A percentile compares a stretch with the other conserved stretches of the same genome.
Conservation (phyloP, 2,329 filamentous ascomycete genomes). For the Hypoxylon sp. region DNA sequence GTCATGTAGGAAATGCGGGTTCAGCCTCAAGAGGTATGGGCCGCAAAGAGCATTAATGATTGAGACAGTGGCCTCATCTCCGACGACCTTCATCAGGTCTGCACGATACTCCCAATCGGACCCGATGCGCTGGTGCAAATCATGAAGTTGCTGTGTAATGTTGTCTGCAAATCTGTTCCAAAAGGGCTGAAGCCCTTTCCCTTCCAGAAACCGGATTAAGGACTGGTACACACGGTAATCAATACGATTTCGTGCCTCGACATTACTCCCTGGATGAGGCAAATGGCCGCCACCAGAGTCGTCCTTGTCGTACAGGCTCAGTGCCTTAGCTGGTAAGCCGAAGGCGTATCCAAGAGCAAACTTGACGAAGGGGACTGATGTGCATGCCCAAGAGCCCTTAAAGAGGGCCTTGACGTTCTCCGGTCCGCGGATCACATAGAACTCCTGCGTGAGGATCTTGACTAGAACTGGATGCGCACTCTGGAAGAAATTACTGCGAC, state of each 20-base stretch:
- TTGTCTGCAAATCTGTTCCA: slow-evolving; percentile 47
- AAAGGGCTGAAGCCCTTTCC: slow-evolving; percentile 45
- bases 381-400: slow-evolving; percentile 44
- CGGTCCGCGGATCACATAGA: slow-evolving; percentile 44
- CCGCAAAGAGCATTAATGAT: slow-evolving; percentile 48
- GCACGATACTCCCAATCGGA: slow-evolving; percentile 37
- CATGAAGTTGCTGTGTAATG: slow-evolving; percentile 39
- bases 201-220: slow-evolving; percentile 44
- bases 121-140: slow-evolving; percentile 32
- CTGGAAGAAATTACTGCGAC: slow-evolving; percentile 47
- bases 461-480: slow-evolving; percentile 40
- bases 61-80: slow-evolving; percentile 43
- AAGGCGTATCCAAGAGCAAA: slow-evolving; percentile 51
- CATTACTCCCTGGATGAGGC: slow-evolving; percentile 38
- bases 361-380: slow-evolving; percentile 49
- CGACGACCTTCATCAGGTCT: slow-evolving; percentile 45
- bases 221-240: slow-evolving; percentile 46
- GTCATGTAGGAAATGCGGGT: slow-evolving; percentile 44
- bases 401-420: slow-evolving; percentile 49
- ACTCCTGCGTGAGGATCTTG: slow-evolving; percentile 46
- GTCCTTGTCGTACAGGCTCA: slow-evolving; percentile 48
- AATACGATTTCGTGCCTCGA: slow-evolving; percentile 44
- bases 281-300: slow-evolving; percentile 47
- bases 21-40: slow-evolving; percentile 44
- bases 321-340: slow-evolving; percentile 46